Percentiles rank a stretch among this genome's conserved stretches.
phyloP scores from a whole-genome alignment of 805 yeast genomes.

The Candida gorgasii region DNA sequence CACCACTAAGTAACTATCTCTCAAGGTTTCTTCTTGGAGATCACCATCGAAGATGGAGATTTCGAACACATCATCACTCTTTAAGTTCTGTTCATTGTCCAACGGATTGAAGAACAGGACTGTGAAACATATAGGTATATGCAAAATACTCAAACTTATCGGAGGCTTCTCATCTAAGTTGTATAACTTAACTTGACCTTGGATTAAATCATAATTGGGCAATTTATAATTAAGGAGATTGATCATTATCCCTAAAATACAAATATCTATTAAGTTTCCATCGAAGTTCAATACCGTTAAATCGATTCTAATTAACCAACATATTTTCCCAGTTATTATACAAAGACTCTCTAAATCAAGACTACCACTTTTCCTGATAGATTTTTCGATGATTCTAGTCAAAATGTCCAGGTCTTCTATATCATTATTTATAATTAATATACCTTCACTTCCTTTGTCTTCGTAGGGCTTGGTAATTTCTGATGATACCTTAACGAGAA shows the following conservation, averaged over 20 bases:
- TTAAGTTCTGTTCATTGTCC: conserved; percentile 65
- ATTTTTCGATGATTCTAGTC: conserved; percentile 84
- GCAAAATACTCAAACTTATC: conserved; percentile 79
- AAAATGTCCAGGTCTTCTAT: conserved; percentile 72
- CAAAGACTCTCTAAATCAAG: conserved; percentile 88
- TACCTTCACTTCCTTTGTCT: conserved; percentile 92
- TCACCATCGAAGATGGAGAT: conserved; percentile 74
- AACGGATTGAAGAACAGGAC: conserved; percentile 80
- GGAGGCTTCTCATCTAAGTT: conserved; percentile 80
- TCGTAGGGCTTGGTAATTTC: conserved; percentile 79
- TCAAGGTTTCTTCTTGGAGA: conserved; percentile 69
- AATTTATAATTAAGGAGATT: conserved; percentile 79
- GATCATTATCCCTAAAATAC: conserved; percentile 87
- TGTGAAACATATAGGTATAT: conserved; percentile 86
- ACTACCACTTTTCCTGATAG: conserved; percentile 87
- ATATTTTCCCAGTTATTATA: conserved; percentile 84
- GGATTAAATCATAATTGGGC: conserved; percentile 65
- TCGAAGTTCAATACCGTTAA: conserved; percentile 86
- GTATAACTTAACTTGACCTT: conserved; percentile 54
- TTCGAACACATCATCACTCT: conserved; percentile 62
- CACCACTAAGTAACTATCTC: conserved; percentile 79
- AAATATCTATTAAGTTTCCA: conserved; percentile 89
- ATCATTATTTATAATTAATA: conserved; percentile 81
- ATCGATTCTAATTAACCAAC: conserved; percentile 91
- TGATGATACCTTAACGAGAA: conserved; percentile 72